A percentile compares a stretch with the other conserved stretches of the same genome.
Conservation (phyloP, 306 rosid genomes). For the Cotoneaster glaucophyllus region DNA sequence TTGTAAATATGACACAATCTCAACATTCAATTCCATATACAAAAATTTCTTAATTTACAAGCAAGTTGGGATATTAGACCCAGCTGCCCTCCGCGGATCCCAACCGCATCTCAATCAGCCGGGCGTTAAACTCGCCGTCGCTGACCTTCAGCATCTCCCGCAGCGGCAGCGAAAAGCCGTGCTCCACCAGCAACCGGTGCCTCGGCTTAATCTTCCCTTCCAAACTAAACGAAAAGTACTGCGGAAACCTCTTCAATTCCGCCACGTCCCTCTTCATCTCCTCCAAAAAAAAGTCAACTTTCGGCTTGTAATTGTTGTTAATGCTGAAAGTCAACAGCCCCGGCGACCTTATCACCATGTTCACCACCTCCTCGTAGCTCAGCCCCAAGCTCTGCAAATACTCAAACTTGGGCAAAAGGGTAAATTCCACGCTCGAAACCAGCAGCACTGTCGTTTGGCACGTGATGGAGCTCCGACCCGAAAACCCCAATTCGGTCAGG, state of each 20-base stretch:
- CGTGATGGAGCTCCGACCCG: conserved; percentile 26
- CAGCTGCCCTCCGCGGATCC: conserved; percentile 17
- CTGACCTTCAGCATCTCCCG: conserved; percentile 54
- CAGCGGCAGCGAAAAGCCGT: conserved; percentile 47
- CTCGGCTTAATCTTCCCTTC: conserved; percentile 64
- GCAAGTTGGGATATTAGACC: neutral
- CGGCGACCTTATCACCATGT: conserved; percentile 74
- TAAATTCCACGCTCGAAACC: conserved; percentile 39
- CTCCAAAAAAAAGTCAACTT: conserved; percentile 47
- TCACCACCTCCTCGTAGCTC: conserved; percentile 34
- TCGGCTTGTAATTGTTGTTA: conserved; percentile 45
- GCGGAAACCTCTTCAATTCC: conserved; percentile 64
- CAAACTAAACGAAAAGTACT: conserved; percentile 77
- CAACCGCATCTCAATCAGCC: conserved; percentile 44
- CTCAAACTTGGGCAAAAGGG: conserved; percentile 40
- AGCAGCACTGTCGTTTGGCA: conserved; percentile 31
- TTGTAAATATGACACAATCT: neutral
- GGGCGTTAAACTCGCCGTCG: conserved; percentile 55
- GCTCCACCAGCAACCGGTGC: conserved; percentile 34
- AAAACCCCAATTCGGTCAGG: conserved; percentile 34
- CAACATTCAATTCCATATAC: neutral
- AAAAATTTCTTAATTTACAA: neutral
- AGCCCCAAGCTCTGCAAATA: conserved; percentile 46
- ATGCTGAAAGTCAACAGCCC: conserved; percentile 59
- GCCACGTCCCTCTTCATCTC: conserved; percentile 58